Evolutionary conservation across 2,329 filamentous ascomycete species (phyloP).

Genomic region (Grosmannia huntii): DNA sequence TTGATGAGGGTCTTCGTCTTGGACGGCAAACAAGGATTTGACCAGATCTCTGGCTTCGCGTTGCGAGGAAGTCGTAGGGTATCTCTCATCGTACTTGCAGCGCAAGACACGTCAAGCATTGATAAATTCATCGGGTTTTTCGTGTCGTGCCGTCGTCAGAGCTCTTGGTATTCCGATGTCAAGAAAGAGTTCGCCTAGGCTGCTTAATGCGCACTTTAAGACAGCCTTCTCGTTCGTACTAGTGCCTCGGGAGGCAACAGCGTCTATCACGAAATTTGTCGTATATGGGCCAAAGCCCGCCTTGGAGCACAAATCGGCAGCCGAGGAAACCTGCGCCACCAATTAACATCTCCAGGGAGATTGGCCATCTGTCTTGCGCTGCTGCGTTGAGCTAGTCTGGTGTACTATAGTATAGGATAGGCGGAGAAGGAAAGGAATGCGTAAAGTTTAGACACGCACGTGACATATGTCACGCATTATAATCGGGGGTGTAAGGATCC

Average conservation of each 20-base stretch:
- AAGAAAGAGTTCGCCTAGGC: background rate
- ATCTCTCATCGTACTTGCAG: background rate
- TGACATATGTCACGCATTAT: too few species aligned
- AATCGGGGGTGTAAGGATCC: too few species aligned
- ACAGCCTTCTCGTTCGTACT: too few species aligned
- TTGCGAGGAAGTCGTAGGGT: background rate
- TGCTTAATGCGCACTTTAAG: background rate
- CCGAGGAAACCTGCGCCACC: background rate
- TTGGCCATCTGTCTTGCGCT: too few species aligned
- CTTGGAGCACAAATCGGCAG: background rate
- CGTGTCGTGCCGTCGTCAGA: background rate
- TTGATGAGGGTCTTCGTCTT: background rate
- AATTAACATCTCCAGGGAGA: background rate
- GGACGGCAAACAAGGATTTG: background rate
- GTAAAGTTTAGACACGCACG: too few species aligned
- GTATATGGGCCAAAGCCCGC: background rate
- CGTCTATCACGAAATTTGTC: background rate
- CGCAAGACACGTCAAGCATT: background rate
- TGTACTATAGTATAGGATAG: too few species aligned
- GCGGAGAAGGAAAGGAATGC: too few species aligned
- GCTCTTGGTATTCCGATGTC: background rate
- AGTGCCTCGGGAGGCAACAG: background rate
- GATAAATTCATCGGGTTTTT: background rate
- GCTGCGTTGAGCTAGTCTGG: too few species aligned
- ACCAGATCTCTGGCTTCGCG: background rate